phyloP scores from a whole-genome alignment of 768 basidiomycete species.

The Coprinopsis strossmayeri region DNA sequence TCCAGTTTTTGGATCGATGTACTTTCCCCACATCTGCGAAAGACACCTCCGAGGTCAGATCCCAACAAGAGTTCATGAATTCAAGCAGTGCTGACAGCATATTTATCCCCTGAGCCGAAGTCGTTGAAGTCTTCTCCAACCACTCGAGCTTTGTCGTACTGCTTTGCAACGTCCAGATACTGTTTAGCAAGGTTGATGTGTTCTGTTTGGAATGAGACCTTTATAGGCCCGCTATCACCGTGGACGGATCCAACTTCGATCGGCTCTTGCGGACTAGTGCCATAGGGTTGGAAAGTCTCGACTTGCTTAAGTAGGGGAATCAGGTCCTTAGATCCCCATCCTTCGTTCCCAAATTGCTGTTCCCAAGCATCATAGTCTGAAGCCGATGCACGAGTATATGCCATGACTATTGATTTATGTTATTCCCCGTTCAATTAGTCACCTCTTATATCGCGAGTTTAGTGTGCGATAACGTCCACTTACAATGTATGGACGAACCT shows the following conservation, averaged over 20 bases:
- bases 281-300: background rate
- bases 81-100: constrained; percentile 33
- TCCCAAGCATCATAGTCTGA: constrained; percentile 68
- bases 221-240: constrained; percentile 44
- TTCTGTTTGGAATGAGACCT: constrained; percentile 35
- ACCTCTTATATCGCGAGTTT: too few species aligned
- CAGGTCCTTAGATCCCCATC: constrained; percentile 54
- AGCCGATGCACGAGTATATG: constrained; percentile 53
- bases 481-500: constrained; percentile 57
- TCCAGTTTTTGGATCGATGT: constrained; percentile 44
- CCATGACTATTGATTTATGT: too few species aligned
- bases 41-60: too few species aligned
- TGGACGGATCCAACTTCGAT: constrained; percentile 27
- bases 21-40: constrained; percentile 50
- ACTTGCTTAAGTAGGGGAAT: constrained; percentile 58
- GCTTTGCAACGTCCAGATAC: constrained; percentile 37
- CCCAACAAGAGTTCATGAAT: too few species aligned
- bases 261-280: background rate
- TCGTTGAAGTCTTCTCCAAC: constrained; percentile 41
- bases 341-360: constrained; percentile 39
- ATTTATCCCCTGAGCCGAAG: constrained; percentile 32
- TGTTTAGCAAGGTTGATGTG: constrained; percentile 36
- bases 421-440: too few species aligned
- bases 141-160: constrained; percentile 46
- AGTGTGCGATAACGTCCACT: too few species aligned